Percentiles rank a stretch among this genome's conserved stretches.
Conservation (phyloP, 2,329 filamentous ascomycete species). For the Xylaria sp. region DNA sequence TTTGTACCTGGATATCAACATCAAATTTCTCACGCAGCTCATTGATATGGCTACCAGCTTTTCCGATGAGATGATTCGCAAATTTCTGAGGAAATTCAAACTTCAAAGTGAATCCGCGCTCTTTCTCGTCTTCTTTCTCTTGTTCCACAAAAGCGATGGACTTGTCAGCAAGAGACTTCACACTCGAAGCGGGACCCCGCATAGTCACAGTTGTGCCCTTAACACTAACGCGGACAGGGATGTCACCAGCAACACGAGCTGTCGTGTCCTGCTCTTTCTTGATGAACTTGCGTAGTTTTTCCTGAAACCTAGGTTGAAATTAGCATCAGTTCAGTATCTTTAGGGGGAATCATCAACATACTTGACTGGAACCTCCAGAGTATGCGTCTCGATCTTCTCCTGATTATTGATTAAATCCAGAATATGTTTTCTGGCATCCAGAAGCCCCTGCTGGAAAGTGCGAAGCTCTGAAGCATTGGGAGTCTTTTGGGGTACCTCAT, state of each 20-base stretch:
- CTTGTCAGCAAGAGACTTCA: slow-evolving; percentile 78
- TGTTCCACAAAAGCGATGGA: slow-evolving; percentile 83
- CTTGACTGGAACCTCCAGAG: slow-evolving; percentile 70
- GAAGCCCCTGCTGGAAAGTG: slow-evolving; percentile 65
- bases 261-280: slow-evolving; percentile 68
- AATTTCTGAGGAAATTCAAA: slow-evolving; percentile 97
- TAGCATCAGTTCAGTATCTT: slow-evolving; percentile 38
- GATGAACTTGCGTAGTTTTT: slow-evolving; percentile 71
- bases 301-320: slow-evolving; percentile 63
- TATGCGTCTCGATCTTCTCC: slow-evolving; percentile 61
- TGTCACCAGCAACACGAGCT: slow-evolving; percentile 64
- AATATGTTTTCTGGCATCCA: slow-evolving; percentile 68
- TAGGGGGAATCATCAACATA: slow-evolving; percentile 46
- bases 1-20: slow-evolving; percentile 86
- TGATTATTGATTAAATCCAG: slow-evolving; percentile 68
- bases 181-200: slow-evolving; percentile 78
- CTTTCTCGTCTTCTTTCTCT: slow-evolving; percentile 91
- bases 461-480: slow-evolving; percentile 63
- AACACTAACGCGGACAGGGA: slow-evolving; percentile 69
- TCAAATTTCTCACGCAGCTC: slow-evolving; percentile 75
- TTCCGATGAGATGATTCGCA: slow-evolving; percentile 84
- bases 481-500: slow-evolving; percentile 65
- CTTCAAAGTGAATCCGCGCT: slow-evolving; percentile 84
- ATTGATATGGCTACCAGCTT: slow-evolving; percentile 73
- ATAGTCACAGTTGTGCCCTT: slow-evolving; percentile 73